Evolutionary conservation across 768 basidiomycete species (phyloP).

Genomic region (Leccinum boreale): DNA sequence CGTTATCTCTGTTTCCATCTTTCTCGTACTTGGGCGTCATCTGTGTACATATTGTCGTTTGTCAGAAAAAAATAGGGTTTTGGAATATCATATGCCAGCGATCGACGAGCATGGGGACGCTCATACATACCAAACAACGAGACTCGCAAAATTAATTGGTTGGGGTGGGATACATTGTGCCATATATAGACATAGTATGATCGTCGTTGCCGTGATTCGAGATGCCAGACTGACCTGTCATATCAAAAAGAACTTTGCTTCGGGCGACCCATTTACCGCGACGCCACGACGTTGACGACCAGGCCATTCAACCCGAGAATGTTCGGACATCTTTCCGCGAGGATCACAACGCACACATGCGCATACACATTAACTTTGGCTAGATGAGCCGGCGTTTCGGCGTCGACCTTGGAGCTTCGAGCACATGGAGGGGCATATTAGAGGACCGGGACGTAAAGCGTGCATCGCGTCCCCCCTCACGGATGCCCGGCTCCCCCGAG

Average conservation of each 20-base stretch:
- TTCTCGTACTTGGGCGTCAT: background rate
- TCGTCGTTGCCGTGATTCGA: conserved; percentile 17
- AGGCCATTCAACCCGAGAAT: conserved; percentile 1
- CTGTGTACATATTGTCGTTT: background rate
- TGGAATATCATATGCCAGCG: background rate
- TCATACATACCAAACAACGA: background rate
- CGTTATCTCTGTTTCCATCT: background rate
- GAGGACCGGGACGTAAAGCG: conserved; percentile 10
- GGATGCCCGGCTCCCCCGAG: background rate
- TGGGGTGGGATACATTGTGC: background rate
- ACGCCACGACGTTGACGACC: conserved; percentile 1
- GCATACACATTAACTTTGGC: background rate
- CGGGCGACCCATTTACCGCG: conserved; percentile 7
- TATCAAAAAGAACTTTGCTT: background rate
- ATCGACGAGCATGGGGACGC: background rate
- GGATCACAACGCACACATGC: conserved; percentile 9
- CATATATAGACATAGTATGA: conserved; percentile 6
- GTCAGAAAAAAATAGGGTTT: background rate
- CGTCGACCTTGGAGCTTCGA: conserved; percentile 8
- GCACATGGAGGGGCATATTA: conserved; percentile 5
- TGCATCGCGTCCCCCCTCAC: background rate
- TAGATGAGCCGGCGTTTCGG: conserved; percentile 1
- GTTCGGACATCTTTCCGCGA: conserved; percentile 1
- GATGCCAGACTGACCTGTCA: conserved; percentile 9
- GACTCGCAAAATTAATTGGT: background rate